Evolutionary conservation across 768 basidiomycete genomes (phyloP).

Genomic region (Hemileccinum rubropunctum): DNA sequence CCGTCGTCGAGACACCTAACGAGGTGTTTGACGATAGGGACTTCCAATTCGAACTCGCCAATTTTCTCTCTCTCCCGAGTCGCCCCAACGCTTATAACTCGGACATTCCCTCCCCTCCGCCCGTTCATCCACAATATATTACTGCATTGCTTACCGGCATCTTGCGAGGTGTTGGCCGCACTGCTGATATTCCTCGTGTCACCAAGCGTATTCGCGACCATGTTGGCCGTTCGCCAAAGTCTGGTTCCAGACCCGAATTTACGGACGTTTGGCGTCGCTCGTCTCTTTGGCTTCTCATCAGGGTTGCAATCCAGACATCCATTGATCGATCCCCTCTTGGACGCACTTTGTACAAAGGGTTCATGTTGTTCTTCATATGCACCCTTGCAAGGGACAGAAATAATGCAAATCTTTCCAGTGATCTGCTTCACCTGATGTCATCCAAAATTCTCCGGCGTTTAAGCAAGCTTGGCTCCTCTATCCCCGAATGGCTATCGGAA

Average conservation of each 20-base stretch:
- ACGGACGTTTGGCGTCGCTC: neutral
- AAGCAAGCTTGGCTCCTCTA: slow-evolving; percentile 11
- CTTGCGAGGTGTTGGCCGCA: neutral
- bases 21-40: neutral
- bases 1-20: slow-evolving; percentile 33
- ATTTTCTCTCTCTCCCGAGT: neutral
- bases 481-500: slow-evolving; percentile 34
- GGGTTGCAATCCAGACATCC: slow-evolving; percentile 22
- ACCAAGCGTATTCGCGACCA: neutral
- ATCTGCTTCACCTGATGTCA: slow-evolving; percentile 27
- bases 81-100: too few relatives aligned
- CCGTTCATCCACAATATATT: neutral
- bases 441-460: slow-evolving; percentile 18
- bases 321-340: slow-evolving; percentile 9
- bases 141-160: neutral
- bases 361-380: slow-evolving; percentile 42
- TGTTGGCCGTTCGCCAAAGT: neutral
- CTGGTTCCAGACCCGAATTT: too few relatives aligned
- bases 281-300: neutral
- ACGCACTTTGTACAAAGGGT: slow-evolving; percentile 41
- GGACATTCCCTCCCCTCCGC: too few relatives aligned
- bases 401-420: slow-evolving; percentile 8
- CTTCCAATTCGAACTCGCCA: neutral
- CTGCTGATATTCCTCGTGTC: neutral
- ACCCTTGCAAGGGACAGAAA: slow-evolving; percentile 21